Evolutionary conservation across 345 rosid genomes (phyloP).

Genomic region (Syzygium aromaticum): DNA sequence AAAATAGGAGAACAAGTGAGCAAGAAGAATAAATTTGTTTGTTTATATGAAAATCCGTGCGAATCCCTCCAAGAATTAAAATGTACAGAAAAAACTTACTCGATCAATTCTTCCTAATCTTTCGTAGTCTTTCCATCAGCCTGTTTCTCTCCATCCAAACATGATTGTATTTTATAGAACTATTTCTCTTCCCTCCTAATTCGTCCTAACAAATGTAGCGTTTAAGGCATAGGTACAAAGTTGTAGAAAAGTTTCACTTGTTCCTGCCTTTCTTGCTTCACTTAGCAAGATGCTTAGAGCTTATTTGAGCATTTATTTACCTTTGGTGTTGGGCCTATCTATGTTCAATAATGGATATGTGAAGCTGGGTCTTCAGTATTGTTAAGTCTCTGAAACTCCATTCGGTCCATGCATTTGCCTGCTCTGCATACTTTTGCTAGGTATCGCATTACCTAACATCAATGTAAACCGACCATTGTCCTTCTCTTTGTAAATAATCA

Average conservation of each 20-base stretch:
- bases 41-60: background rate
- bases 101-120: background rate
- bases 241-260: background rate
- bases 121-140: background rate
- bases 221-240: background rate
- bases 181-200: background rate
- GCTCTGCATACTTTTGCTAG: background rate
- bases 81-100: background rate
- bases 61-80: background rate
- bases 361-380: background rate
- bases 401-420: background rate
- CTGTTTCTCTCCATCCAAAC: background rate
- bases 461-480: background rate
- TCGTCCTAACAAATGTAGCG: background rate
- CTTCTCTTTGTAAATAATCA: background rate
- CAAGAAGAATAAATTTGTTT: background rate
- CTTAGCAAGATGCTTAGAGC: background rate
- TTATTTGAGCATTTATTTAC: background rate
- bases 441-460: background rate
- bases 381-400: background rate
- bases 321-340: background rate
- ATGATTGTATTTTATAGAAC: background rate
- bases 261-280: background rate
- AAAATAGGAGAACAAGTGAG: background rate
- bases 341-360: background rate